Evolutionary conservation across 495 filamentous ascomycete genomes (phyloP), one percentile per base, ranked within the genome.

Genomic region (Podospora fimiseda): DNA sequence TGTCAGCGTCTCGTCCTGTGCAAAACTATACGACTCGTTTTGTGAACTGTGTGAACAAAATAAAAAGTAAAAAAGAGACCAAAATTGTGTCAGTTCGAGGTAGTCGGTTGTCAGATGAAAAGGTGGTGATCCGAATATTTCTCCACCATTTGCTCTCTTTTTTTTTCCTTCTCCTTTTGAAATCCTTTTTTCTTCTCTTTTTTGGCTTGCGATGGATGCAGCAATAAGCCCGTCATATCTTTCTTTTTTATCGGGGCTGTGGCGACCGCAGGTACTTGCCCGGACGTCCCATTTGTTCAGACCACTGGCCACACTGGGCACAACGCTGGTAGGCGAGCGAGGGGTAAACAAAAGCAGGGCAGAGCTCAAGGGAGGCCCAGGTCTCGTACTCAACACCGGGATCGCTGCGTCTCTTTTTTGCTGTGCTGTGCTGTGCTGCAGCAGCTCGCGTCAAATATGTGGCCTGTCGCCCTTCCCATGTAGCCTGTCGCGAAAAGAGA

Each of bases 151-250:
- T 14, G 13, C 5, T 14, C 22, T 14, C 19, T 21, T 11, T 19
- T 22, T 11, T 19, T 19, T 44, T 11, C 6, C 14, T 1, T 47
- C 33, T 33, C 23, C 14, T 2, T 23, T 16, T 5, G 27, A 33
- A 9, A 2, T 14, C 14, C 1, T 47, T 47, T 33, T 24, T 8
- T 6, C 19, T 11, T 14, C 14, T 1, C 33, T 47, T 33, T 24
- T 8, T 6, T 22, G 15, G 43, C 23, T 22, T 44, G 48, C 52
- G 23, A 50, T 36, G 45, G 23, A 50, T 36, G 45, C 42, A 38
- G 23, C 23, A 51, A 51, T 46, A 18, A 42, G 39, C 52, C 53
- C 58, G 59, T 61, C 55, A 58, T 61, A 53, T 48, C 49, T 51
- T 50, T n/a, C n/a, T n/a, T n/a, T 48, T 30, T 43, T 36, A 33